These are phyloP conservation scores for Allium sativum DNA, from an alignment of 106 monocot species.

Conservation along the genomic window DNA sequence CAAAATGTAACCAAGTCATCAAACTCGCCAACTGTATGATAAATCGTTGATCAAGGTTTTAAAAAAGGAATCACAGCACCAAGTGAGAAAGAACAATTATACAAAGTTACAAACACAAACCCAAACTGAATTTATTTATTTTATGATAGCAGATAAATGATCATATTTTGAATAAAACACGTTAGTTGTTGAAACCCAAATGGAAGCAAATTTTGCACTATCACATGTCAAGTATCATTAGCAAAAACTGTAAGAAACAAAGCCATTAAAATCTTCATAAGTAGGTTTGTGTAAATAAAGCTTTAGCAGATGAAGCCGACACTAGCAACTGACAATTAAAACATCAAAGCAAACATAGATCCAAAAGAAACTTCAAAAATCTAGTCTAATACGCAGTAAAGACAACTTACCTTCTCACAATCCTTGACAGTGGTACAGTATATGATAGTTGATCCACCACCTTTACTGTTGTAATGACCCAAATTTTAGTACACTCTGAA, in stretches of 20 bases:
- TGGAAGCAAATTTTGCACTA: background rate
- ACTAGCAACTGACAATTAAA: background rate
- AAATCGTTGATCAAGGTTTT: no score
- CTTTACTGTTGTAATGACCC: no score
- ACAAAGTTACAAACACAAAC: constrained; percentile 4
- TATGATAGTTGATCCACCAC: constrained; percentile 71
- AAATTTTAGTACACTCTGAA: no score
- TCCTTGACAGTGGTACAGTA: constrained; percentile 92
- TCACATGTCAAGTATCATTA: background rate
- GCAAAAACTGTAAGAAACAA: no score
- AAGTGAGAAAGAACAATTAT: background rate
- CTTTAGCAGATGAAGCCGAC: no score
- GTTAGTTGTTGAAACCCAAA: background rate
- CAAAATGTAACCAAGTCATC: no score
- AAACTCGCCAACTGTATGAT: no score
- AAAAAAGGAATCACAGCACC: background rate
- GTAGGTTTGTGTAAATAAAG: no score
- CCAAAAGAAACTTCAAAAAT: no score
- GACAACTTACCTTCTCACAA: constrained; percentile 53
- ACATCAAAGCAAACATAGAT: no score
- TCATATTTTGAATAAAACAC: background rate
- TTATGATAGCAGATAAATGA: background rate
- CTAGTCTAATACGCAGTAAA: no score
- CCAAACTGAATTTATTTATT: background rate
- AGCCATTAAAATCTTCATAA: no score